phyloP scores from a whole-genome alignment of 495 filamentous ascomycete genomes.

The Pseudomonodictys pantanalensis region DNA sequence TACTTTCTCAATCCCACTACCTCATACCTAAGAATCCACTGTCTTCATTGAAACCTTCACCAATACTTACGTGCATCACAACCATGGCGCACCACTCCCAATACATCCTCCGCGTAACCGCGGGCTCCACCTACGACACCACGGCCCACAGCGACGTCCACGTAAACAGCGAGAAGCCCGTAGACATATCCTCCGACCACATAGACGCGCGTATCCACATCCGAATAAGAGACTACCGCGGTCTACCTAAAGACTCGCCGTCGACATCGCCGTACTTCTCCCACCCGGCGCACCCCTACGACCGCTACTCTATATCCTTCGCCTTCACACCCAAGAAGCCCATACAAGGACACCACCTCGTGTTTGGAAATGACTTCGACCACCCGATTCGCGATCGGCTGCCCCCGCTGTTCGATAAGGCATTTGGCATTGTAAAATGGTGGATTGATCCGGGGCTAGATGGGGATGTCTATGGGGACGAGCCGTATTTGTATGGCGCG shows the following conservation, averaged over 20 bases:
- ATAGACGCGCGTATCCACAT: constrained; percentile 63
- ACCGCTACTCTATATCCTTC: constrained; percentile 80
- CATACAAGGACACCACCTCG: constrained; percentile 66
- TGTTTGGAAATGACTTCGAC: constrained; percentile 93
- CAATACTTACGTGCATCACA: background rate
- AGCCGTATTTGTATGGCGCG: constrained; percentile 77
- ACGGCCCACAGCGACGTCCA: constrained; percentile 62
- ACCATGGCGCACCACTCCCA: constrained; percentile 47
- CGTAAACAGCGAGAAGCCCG: constrained; percentile 64
- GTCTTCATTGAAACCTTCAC: too few species aligned
- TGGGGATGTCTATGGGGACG: constrained; percentile 79
- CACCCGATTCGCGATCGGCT: constrained; percentile 77
- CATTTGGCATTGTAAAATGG: constrained; percentile 81
- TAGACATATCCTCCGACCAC: constrained; percentile 57
- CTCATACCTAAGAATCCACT: too few species aligned
- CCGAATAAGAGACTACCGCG: constrained; percentile 63
- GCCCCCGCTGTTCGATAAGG: constrained; percentile 77
- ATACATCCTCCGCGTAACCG: constrained; percentile 68
- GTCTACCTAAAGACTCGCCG: constrained; percentile 43
- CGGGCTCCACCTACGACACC: constrained; percentile 68
- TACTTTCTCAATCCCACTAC: background rate
- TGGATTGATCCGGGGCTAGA: constrained; percentile 82
- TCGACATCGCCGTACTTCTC: constrained; percentile 69
- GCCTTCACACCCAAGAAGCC: constrained; percentile 63
- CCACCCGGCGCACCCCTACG: constrained; percentile 61